Evolutionary conservation across 495 filamentous ascomycete species (phyloP).

Genomic region (Annulohypoxylon bovei): DNA sequence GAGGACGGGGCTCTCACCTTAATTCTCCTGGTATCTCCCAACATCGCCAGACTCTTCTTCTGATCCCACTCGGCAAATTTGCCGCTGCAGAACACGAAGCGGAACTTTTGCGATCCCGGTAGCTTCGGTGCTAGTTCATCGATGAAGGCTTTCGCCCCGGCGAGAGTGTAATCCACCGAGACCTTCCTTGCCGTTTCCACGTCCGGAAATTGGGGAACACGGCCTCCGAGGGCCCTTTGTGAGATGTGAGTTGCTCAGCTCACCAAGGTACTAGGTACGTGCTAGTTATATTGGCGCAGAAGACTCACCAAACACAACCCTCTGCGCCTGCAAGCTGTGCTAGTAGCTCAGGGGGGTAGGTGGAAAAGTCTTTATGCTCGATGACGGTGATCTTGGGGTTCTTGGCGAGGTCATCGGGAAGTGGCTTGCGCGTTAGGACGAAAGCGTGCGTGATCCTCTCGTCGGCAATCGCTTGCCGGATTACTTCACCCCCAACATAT

Average conservation of each 20-base stretch:
- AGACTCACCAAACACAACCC: conserved; percentile 62
- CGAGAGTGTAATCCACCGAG: conserved; percentile 56
- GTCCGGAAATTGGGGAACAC: conserved; percentile 44
- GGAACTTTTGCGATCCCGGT: conserved; percentile 51
- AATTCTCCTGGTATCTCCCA: conserved; percentile 54
- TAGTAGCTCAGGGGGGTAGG: conserved; percentile 52
- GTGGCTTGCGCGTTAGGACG: conserved; percentile 56
- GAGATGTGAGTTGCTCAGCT: conserved; percentile 11
- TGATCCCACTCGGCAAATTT: conserved; percentile 58
- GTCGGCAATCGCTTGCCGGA: conserved; percentile 57
- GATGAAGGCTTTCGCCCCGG: conserved; percentile 55
- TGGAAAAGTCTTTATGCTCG: conserved; percentile 57
- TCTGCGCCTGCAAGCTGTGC: conserved; percentile 58
- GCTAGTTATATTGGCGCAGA: not conserved
- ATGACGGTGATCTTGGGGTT: conserved; percentile 57
- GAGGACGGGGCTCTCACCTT: conserved; percentile 47
- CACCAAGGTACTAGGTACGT: not conserved
- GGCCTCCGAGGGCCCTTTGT: conserved; percentile 47
- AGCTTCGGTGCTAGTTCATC: conserved; percentile 33
- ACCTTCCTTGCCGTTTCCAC: conserved; percentile 47
- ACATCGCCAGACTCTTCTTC: conserved; percentile 54
- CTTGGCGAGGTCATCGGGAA: conserved; percentile 40
- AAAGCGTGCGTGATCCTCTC: conserved; percentile 59
- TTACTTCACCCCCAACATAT: conserved; percentile 60
- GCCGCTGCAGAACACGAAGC: conserved; percentile 64